These are phyloP conservation scores for Wickerhamiella sergipiensis DNA, from an alignment of 805 yeast genomes.

Conservation along the genomic window DNA sequence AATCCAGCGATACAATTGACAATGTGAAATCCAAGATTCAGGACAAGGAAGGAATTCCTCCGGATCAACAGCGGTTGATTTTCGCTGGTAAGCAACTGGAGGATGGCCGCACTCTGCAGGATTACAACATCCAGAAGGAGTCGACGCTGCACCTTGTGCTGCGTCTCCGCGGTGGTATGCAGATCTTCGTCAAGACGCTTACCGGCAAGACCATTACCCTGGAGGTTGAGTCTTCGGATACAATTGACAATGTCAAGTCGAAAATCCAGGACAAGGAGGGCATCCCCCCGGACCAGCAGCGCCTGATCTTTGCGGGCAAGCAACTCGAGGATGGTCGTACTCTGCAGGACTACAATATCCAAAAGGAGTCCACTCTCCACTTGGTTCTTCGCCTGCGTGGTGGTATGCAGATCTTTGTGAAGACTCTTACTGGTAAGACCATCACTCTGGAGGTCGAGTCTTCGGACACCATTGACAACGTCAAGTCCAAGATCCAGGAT, in stretches of 20 bases:
- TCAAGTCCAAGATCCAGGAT: slow-evolving; percentile 86
- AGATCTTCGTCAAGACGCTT: slow-evolving; percentile 78
- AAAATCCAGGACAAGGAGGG: slow-evolving; percentile 96
- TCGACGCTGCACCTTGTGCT: slow-evolving; percentile 92
- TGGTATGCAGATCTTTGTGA: slow-evolving; percentile 84
- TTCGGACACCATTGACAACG: slow-evolving; percentile 88
- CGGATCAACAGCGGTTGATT: slow-evolving; percentile 98
- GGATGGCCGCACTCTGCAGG: slow-evolving; percentile 97
- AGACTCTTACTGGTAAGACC: slow-evolving; percentile 96
- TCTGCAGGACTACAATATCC: slow-evolving; percentile 86
- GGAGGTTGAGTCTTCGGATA: slow-evolving; percentile 88
- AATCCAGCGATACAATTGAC: slow-evolving; percentile 97
- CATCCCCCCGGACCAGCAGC: slow-evolving; percentile 93
- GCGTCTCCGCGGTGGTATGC: slow-evolving; percentile 98
- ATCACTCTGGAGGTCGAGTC: slow-evolving; percentile 82
- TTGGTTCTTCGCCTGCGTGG: slow-evolving; percentile 81
- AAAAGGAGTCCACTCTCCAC: slow-evolving; percentile 82
- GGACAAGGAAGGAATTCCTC: slow-evolving; percentile 99
- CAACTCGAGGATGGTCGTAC: slow-evolving; percentile 95
- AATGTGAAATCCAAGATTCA: slow-evolving; percentile 97
- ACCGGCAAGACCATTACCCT: slow-evolving; percentile 84
- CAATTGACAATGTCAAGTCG: slow-evolving; percentile 88
- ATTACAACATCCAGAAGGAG: slow-evolving; percentile 99
- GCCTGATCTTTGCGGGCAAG: slow-evolving; percentile 91
- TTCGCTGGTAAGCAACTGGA: slow-evolving; percentile 99